Conservation (phyloP, 192 early-diverging fungal species). For the Gaertneriomyces sp. region DNA sequence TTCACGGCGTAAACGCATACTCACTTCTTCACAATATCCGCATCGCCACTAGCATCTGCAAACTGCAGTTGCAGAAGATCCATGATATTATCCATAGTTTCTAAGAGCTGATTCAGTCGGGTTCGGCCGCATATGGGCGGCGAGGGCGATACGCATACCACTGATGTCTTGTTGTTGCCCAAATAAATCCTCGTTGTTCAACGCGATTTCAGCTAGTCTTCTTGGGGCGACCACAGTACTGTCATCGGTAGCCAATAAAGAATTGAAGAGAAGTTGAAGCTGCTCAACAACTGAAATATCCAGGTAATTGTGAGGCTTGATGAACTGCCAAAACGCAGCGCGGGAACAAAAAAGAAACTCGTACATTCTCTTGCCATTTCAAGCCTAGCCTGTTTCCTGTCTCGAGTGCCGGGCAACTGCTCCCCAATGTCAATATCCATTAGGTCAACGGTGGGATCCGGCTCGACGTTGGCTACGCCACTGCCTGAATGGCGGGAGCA, state of each 20-base stretch:
- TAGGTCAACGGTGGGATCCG: too few relatives aligned
- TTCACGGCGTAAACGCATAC: background rate
- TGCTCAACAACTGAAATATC: conserved; percentile 16
- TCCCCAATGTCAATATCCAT: too few relatives aligned
- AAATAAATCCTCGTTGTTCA: conserved; percentile 23
- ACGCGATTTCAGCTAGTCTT: conserved; percentile 31
- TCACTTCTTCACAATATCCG: conserved; percentile 1
- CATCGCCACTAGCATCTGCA: background rate
- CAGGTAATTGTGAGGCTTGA: too few relatives aligned
- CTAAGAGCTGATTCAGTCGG: conserved; percentile 3
- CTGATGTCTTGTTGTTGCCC: conserved; percentile 45
- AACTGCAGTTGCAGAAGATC: conserved; percentile 29
- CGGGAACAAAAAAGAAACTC: too few relatives aligned
- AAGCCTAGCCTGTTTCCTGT: too few relatives aligned
- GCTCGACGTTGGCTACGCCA: too few relatives aligned
- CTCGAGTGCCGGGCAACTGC: too few relatives aligned
- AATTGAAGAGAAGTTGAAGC: conserved; percentile 23
- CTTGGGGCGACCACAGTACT: conserved; percentile 16
- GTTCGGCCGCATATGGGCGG: background rate
- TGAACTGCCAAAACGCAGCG: too few relatives aligned
- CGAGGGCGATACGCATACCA: conserved; percentile 9
- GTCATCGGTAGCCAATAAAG: conserved; percentile 19
- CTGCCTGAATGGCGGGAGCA: too few relatives aligned
- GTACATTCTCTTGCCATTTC: too few relatives aligned
- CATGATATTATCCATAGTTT: conserved; percentile 44